Evolutionary conservation across 805 yeast species (phyloP), one percentile per base, ranked within the genome.

Genomic region (Lachancea sp.): DNA sequence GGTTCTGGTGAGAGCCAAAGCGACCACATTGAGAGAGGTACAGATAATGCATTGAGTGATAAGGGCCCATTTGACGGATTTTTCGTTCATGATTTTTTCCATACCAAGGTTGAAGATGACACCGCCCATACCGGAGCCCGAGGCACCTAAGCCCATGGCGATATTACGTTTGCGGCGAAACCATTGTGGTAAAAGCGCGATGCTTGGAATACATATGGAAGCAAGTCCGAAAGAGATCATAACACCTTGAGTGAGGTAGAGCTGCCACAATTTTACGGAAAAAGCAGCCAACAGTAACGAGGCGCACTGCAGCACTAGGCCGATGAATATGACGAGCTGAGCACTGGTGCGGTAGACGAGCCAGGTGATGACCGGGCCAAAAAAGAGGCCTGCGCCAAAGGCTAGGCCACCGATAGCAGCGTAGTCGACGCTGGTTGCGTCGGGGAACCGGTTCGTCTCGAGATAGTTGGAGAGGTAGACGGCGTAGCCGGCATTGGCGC

Each of bases 361-460:
- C 48, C 54, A 72, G 37, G 72, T 73, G 25, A 74, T 64, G 1
- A 72, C 30, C 0, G 83, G 82, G 1, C 75, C 67, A 42, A 71
- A 64, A 0, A 61, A 44, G n/a, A 75, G 48, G 0, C 80, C 80
- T 1, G 69, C 50, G 4, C 80, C 80, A 51, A 76, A 72, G 0
- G 80, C 71, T 11, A 77, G 54, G 2, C 83, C 83, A 11, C 83
- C 83, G 41, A 78, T 66, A 3, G 69, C 64, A 29, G 78, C 77
- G 53, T 67, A 78, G 45, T 74, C 79, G 22, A 74, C 55, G 40
- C 69, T 70, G 6, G 60, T 49, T 1, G 75, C 75, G 5, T 75
- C 77, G 2, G 54, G 50, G 45, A 75, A 78, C 2, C 65, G 58
- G 42, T 69, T 53, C 32, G 65, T 45, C 24, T 69, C 64, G 21